phyloP scores from a whole-genome alignment of 495 filamentous ascomycete genomes.

The Sporormia fimetaria region DNA sequence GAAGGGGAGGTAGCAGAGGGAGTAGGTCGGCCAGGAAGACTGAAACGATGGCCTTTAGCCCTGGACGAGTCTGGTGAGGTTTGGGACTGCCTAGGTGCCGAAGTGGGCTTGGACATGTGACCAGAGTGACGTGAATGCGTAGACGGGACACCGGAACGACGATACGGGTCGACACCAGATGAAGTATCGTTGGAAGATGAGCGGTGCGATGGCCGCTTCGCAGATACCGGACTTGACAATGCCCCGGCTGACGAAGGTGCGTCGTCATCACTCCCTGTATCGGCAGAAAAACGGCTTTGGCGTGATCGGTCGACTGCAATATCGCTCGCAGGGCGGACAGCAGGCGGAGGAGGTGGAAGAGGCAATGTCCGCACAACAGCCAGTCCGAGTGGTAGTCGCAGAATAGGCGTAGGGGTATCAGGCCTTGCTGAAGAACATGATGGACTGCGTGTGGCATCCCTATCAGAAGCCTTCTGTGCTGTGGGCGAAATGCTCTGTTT shows the following conservation, averaged over 20 bases:
- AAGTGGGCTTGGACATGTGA: background rate
- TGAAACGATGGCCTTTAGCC: background rate
- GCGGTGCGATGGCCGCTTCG: too few relatives aligned
- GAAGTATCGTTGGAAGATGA: too few relatives aligned
- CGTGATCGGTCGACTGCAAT: background rate
- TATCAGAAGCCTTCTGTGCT: background rate
- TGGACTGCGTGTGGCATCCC: background rate
- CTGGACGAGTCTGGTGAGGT: background rate
- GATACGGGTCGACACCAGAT: too few relatives aligned
- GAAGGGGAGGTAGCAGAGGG: too few relatives aligned
- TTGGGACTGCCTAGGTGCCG: background rate
- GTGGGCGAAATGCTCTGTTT: background rate
- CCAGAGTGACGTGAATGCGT: too few relatives aligned
- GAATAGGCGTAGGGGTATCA: background rate
- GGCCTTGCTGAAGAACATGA: background rate
- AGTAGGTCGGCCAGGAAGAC: background rate
- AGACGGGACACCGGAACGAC: too few relatives aligned
- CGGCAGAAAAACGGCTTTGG: too few relatives aligned
- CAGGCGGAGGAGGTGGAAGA: background rate
- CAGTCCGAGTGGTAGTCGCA: slow-evolving; percentile 5
- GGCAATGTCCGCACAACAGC: slow-evolving; percentile 1
- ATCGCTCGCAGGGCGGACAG: background rate
- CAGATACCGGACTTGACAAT: too few relatives aligned
- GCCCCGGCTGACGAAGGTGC: too few relatives aligned
- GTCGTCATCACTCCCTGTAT: too few relatives aligned